phyloP scores from a whole-genome alignment of 2,329 filamentous ascomycete genomes.

The Podosphaera aphanis region DNA sequence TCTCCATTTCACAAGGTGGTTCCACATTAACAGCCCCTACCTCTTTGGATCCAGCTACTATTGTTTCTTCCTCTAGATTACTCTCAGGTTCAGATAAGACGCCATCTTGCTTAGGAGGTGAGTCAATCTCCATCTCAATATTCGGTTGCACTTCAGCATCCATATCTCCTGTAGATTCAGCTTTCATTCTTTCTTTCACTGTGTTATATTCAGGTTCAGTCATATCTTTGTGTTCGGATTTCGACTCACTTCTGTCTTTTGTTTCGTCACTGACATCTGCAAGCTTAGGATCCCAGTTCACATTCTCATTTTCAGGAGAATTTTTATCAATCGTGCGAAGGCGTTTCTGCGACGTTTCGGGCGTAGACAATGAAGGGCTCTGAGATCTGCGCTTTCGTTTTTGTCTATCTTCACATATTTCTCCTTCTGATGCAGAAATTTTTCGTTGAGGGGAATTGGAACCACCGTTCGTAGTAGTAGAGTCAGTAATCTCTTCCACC shows the following conservation, averaged over 20 bases:
- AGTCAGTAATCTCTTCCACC: not conserved
- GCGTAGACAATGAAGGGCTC: constrained; percentile 31
- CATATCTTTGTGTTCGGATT: not conserved
- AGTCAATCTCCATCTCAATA: too few relatives aligned
- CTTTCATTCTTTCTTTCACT: not conserved
- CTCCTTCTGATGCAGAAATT: constrained; percentile 2
- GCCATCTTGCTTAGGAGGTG: too few relatives aligned
- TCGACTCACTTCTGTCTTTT: not conserved
- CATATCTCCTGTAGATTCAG: not conserved
- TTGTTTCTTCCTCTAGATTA: too few relatives aligned
- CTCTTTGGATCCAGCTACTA: not conserved
- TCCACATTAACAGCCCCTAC: not conserved
- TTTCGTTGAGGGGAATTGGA: not conserved
- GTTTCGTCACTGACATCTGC: not conserved
- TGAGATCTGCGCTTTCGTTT: constrained; percentile 45
- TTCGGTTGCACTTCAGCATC: too few relatives aligned
- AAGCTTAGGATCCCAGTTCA: not conserved
- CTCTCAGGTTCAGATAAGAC: not conserved
- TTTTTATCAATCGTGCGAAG: constrained; percentile 21
- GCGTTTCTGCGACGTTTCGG: constrained; percentile 31
- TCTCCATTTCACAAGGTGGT: too few relatives aligned
- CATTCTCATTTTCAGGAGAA: too few relatives aligned
- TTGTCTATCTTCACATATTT: constrained; percentile 27
- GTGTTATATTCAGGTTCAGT: not conserved
- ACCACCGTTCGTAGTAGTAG: not conserved